phyloP scores from a whole-genome alignment of 805 yeast species.

The Zygosaccharomyces bisporus region DNA sequence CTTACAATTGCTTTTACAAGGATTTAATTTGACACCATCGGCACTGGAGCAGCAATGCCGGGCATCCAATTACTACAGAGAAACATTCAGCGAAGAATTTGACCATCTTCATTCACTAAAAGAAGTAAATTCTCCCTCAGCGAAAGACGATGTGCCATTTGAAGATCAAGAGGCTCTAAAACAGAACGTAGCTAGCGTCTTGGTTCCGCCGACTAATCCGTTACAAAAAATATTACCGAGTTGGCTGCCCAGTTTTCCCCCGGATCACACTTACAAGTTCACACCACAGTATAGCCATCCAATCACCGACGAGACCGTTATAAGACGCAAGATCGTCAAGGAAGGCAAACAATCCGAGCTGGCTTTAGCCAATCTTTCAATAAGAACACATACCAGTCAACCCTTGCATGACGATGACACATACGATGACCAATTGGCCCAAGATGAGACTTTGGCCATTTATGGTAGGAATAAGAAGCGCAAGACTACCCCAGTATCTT shows the following conservation, averaged over 20 bases:
- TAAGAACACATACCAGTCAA: background rate
- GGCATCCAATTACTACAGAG: slow-evolving; percentile 23
- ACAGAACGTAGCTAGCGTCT: slow-evolving; percentile 39
- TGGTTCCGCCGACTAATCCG: slow-evolving; percentile 51
- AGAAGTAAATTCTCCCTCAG: slow-evolving; percentile 14
- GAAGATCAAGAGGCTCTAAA: slow-evolving; percentile 11
- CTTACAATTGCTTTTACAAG: slow-evolving; percentile 42
- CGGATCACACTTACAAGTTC: slow-evolving; percentile 84
- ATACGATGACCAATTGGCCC: slow-evolving; percentile 15
- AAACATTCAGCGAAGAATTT: slow-evolving; percentile 17
- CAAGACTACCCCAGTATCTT: slow-evolving; percentile 1
- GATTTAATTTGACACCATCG: slow-evolving; percentile 40
- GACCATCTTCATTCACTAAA: slow-evolving; percentile 15
- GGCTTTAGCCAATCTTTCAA: slow-evolving; percentile 47
- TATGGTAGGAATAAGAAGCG: slow-evolving; percentile 10
- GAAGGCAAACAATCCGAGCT: slow-evolving; percentile 79
- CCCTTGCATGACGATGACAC: slow-evolving; percentile 6
- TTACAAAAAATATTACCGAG: slow-evolving; percentile 52
- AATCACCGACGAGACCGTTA: slow-evolving; percentile 62
- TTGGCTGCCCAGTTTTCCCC: slow-evolving; percentile 87
- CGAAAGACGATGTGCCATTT: slow-evolving; percentile 12
- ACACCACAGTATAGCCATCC: slow-evolving; percentile 66
- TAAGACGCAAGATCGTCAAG: slow-evolving; percentile 68
- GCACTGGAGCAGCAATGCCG: slow-evolving; percentile 41
- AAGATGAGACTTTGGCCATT: slow-evolving; percentile 16